phyloP scores from a whole-genome alignment of 805 yeast species.

The Teunomyces pallodes region DNA sequence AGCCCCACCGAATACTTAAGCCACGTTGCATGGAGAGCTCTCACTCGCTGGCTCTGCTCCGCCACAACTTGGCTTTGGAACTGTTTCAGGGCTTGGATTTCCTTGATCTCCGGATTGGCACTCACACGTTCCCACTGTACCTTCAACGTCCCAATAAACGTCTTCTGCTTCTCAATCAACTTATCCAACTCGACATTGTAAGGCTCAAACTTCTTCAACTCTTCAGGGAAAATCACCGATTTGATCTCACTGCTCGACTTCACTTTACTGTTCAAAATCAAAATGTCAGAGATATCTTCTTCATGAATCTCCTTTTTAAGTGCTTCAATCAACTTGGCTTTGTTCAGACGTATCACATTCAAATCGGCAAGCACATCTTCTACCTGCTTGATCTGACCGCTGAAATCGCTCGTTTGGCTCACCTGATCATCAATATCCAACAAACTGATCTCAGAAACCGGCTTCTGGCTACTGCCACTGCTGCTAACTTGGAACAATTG shows the following conservation, averaged over 20 bases:
- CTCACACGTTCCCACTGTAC: conserved; percentile 29
- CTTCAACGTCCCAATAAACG: conserved; percentile 35
- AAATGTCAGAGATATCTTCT: conserved; percentile 80
- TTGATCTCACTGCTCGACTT: conserved; percentile 57
- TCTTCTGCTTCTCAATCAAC: conserved; percentile 63
- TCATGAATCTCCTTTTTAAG: conserved; percentile 67
- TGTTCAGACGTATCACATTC: conserved; percentile 60
- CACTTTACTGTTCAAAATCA: conserved; percentile 61
- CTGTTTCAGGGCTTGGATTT: conserved; percentile 43
- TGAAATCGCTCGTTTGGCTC: conserved; percentile 20
- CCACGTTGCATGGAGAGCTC: conserved; percentile 55
- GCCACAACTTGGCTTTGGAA: conserved; percentile 32
- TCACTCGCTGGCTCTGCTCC: conserved; percentile 34
- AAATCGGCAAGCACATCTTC: conserved; percentile 62
- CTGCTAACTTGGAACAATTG: conserved; percentile 20
- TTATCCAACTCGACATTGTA: conserved; percentile 64
- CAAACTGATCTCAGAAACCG: conserved; percentile 42
- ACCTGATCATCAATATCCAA: conserved; percentile 64
- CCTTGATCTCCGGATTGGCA: conserved; percentile 29
- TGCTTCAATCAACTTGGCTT: conserved; percentile 57
- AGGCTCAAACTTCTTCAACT: conserved; percentile 72
- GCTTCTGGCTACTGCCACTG: background rate
- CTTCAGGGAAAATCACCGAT: conserved; percentile 58
- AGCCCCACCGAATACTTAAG: conserved; percentile 56
- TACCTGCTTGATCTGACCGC: conserved; percentile 43